These are phyloP conservation scores for Nephelium lappaceum DNA, from an alignment of 345 rosid genomes.

Conservation along the genomic window DNA sequence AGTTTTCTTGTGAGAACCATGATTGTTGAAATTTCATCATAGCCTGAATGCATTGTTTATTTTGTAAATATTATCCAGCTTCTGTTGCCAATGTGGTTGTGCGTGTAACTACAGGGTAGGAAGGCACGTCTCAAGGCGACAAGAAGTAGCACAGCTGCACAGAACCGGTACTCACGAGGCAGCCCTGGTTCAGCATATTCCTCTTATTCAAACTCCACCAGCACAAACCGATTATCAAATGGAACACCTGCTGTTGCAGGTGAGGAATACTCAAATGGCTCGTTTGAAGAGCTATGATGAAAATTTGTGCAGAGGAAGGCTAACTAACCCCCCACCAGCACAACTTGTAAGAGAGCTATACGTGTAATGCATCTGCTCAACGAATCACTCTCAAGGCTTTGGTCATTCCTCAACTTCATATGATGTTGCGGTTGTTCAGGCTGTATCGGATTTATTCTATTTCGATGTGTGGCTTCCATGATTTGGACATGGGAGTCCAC, in stretches of 20 bases:
- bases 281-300: conserved; percentile 47
- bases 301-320: conserved; percentile 12
- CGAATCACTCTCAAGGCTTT: not conserved
- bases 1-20: not conserved
- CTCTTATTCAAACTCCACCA: conserved; percentile 51
- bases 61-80: not conserved
- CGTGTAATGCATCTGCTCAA: not conserved
- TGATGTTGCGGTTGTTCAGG: not conserved
- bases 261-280: conserved; percentile 64
- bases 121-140: conserved; percentile 78
- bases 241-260: conserved; percentile 55
- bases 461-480: not conserved
- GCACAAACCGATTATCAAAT: conserved; percentile 57
- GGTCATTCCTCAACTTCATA: not conserved
- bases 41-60: not conserved
- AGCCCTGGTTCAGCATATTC: conserved; percentile 52
- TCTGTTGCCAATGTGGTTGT: conserved; percentile 11
- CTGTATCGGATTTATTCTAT: not conserved
- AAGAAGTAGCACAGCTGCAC: conserved; percentile 80
- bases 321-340: not conserved
- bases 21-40: not conserved
- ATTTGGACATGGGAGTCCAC: not conserved
- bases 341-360: not conserved
- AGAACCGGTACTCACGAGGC: conserved; percentile 65
- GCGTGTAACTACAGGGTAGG: conserved; percentile 62